phyloP scores from a whole-genome alignment of 1,139 yeast genomes.

The Keqinozyma sinolaborantium region DNA sequence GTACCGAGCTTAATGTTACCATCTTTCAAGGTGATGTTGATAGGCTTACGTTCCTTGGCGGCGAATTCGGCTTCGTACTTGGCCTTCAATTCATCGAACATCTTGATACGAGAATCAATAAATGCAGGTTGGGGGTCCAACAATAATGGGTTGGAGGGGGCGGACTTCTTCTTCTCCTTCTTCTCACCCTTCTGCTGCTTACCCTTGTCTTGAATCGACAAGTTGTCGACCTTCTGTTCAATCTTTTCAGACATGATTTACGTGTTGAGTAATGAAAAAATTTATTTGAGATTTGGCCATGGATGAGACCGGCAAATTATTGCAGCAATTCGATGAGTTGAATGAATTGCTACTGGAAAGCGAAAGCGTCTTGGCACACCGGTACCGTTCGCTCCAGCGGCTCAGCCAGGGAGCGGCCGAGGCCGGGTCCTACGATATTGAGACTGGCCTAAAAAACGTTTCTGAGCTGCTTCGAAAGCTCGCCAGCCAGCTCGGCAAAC shows the following conservation, averaged over 20 bases:
- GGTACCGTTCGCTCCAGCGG: not conserved
- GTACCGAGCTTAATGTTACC: constrained; percentile 77
- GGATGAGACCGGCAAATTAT: constrained; percentile 41
- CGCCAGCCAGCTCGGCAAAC: not conserved
- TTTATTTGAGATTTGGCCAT: constrained; percentile 13
- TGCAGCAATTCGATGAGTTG: constrained; percentile 36
- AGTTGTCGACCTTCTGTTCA: constrained; percentile 13
- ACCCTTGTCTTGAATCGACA: constrained; percentile 23
- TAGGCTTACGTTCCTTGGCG: constrained; percentile 51
- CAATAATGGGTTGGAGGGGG: constrained; percentile 37
- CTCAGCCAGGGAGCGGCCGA: not conserved
- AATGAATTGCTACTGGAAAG: not conserved
- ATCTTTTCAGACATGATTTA: constrained; percentile 7
- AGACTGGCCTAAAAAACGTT: not conserved
- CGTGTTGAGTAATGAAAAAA: constrained; percentile 1
- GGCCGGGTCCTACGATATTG: not conserved
- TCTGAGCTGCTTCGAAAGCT: not conserved
- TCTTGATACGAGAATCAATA: constrained; percentile 70
- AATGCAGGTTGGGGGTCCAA: constrained; percentile 79
- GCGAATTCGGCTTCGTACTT: constrained; percentile 74
- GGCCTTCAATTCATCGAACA: constrained; percentile 80
- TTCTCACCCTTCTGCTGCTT: constrained; percentile 12
- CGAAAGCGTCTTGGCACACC: not conserved
- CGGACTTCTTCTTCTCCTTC: constrained; percentile 27
- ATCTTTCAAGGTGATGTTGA: constrained; percentile 81